These are phyloP conservation scores for Diplodia scrobiculata DNA, from an alignment of 2,329 filamentous ascomycete genomes.

Conservation along the genomic window DNA sequence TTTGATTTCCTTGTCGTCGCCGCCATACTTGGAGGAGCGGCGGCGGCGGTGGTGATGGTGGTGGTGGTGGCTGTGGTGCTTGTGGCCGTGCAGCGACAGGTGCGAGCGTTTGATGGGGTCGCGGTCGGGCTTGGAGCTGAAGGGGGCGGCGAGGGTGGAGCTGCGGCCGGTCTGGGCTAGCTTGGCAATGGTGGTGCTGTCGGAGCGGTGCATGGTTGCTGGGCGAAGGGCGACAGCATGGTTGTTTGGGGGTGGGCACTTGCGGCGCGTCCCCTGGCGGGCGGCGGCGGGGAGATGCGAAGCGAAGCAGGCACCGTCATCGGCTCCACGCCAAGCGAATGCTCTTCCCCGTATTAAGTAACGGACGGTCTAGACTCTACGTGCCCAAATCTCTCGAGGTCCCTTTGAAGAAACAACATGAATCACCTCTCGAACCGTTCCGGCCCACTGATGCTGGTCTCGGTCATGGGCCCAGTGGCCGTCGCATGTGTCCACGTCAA, in stretches of 20 bases:
- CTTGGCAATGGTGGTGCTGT: conserved; percentile 11
- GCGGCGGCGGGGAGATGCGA: not conserved
- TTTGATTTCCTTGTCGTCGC: conserved; percentile 40
- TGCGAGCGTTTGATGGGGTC: conserved; percentile 36
- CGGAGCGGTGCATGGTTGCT: conserved; percentile 24
- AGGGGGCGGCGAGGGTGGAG: conserved; percentile 26
- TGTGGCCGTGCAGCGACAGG: conserved; percentile 38
- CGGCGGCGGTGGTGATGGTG: conserved; percentile 36
- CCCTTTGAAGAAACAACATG: not conserved
- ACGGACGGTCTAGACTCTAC: not conserved
- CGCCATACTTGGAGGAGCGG: conserved; percentile 42
- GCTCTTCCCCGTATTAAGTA: not conserved
- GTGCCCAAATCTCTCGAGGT: not conserved
- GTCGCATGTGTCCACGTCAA: conserved; percentile 18
- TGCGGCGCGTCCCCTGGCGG: conserved; percentile 6
- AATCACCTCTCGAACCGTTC: conserved; percentile 4
- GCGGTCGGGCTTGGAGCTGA: conserved; percentile 17
- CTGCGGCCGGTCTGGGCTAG: conserved; percentile 25
- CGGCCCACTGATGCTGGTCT: conserved; percentile 16
- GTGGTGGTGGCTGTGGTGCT: conserved; percentile 31
- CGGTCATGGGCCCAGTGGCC: conserved; percentile 17
- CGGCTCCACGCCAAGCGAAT: not conserved
- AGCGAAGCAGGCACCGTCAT: conserved; percentile 24
- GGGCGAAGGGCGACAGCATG: conserved; percentile 15
- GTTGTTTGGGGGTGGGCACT: not conserved